Conservation (phyloP, 441 rosid genomes). For the Bocquillonia castaneifolia region DNA sequence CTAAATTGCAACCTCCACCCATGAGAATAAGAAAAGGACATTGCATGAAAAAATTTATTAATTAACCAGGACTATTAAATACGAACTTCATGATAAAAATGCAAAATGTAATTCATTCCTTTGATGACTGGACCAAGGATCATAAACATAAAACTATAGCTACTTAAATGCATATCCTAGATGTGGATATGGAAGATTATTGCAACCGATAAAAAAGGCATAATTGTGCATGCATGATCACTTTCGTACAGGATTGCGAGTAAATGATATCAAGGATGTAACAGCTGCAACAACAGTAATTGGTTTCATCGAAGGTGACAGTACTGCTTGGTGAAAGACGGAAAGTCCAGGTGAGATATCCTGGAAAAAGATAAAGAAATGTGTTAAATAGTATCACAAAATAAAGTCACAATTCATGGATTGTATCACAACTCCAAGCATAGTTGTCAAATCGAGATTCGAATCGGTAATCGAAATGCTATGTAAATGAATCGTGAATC, state of each 20-base stretch:
- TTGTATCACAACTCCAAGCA: not conserved
- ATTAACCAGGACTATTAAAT: not conserved
- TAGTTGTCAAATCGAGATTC: too few species aligned
- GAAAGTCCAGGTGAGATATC: constrained; percentile 50
- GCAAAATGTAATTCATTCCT: too few species aligned
- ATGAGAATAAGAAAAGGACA: not conserved
- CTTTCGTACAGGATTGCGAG: constrained; percentile 55
- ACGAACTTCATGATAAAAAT: not conserved
- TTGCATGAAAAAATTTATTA: not conserved
- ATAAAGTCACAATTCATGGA: not conserved
- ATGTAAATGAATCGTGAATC: too few species aligned
- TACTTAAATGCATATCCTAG: not conserved
- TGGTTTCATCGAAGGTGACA: constrained; percentile 68
- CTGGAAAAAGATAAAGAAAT: constrained; percentile 38
- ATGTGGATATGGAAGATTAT: not conserved
- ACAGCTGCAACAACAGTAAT: constrained; percentile 71
- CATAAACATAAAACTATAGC: not conserved
- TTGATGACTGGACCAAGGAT: not conserved
- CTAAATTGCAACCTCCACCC: not conserved
- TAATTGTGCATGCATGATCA: constrained; percentile 17
- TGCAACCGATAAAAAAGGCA: not conserved
- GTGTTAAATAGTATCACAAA: not conserved
- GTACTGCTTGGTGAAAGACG: constrained; percentile 67
- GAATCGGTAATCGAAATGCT: too few species aligned
- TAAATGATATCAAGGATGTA: constrained; percentile 71